Base-by-base conservation (phyloP, 2,329 filamentous ascomycete species). In the Dothidotthia symphoricarpi region DNA sequence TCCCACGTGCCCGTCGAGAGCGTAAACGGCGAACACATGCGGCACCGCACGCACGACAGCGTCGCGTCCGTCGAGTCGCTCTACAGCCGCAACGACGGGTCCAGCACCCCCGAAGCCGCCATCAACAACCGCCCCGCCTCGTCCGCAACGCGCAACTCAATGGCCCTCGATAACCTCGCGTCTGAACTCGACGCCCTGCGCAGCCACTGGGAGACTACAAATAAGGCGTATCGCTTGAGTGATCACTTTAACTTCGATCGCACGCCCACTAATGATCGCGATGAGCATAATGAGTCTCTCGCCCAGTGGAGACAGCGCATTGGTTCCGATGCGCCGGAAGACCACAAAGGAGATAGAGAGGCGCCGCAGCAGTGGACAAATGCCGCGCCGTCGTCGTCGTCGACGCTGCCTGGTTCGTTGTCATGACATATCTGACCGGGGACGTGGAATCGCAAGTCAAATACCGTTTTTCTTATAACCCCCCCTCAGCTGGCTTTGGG, bases 181-280 rank as follows among this genome's bases (percentile, higher is more conserved):
- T 88, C 81, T 47, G 93, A 98, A 70, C 81, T 98, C 6, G 93
- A 98, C 64, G 86, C 87, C 10, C 75, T 98, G 31, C 82, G 91
- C 35, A 87, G 76, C 35, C 90, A 96, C 57, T 98, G 93, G 93
- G 89, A 97, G 70, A 88, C 85, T 26, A 95, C 89, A 10, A 96
- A 91, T 71, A 93, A 94, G 68, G 94, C 88, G 58, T 96, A 97
- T 67, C 85, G 93, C 16, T 73, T 96, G 29, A 95, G 88, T 67
- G 90, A 85, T 59, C 82, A 86, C 34, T 94, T 95, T 56, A 90
- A 96, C 62, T 90, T 94, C 55, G 90, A 95, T 39, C 72, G 66
- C 26, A 69, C 64, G 1, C 66, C 69, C 7, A 68, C 64, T 3
- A 66, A 46, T 15, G 61, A 62, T 30, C 57, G 59, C 28, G 55